A percentile compares a stretch with the other conserved stretches of the same genome.
phyloP scores from a whole-genome alignment of 2,329 filamentous ascomycete genomes.

The Sporothrix euskadiensis region DNA sequence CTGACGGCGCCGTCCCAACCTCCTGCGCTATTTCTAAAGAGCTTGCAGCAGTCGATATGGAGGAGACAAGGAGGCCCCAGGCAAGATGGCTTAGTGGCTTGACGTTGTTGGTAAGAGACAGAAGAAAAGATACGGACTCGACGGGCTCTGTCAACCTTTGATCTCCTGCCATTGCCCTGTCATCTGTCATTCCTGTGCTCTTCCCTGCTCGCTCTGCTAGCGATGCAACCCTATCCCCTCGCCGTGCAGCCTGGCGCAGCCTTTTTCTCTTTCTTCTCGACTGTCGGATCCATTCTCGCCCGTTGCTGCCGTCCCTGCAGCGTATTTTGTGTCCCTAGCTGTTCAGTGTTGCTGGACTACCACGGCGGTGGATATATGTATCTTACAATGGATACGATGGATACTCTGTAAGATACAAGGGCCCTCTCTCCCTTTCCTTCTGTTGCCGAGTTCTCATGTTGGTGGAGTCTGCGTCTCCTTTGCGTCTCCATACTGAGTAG shows the following conservation, averaged over 20 bases:
- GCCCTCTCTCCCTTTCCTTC: background rate
- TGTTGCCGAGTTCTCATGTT: conserved; percentile 4
- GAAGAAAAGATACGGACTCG: no score
- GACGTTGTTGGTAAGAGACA: no score
- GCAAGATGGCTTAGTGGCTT: background rate
- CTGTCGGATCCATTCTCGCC: background rate
- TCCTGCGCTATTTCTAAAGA: conserved; percentile 19
- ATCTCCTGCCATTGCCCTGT: background rate
- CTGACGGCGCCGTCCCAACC: background rate
- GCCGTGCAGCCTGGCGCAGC: background rate
- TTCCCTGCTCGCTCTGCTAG: background rate
- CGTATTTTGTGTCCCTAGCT: conserved; percentile 17
- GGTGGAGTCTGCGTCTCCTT: background rate
- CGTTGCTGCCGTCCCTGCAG: background rate
- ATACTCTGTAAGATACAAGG: no score
- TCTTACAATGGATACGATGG: no score
- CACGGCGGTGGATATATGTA: no score
- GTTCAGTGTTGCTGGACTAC: no score
- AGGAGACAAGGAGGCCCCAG: conserved; percentile 2
- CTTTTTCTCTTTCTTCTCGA: background rate
- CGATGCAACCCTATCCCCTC: conserved; percentile 14
- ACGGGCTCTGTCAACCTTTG: no score
- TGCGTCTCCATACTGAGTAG: background rate
- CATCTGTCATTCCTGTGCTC: background rate
- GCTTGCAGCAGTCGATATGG: conserved; percentile 21